phyloP scores from a whole-genome alignment of 768 basidiomycete species.

The Tremella yokohamensis region DNA sequence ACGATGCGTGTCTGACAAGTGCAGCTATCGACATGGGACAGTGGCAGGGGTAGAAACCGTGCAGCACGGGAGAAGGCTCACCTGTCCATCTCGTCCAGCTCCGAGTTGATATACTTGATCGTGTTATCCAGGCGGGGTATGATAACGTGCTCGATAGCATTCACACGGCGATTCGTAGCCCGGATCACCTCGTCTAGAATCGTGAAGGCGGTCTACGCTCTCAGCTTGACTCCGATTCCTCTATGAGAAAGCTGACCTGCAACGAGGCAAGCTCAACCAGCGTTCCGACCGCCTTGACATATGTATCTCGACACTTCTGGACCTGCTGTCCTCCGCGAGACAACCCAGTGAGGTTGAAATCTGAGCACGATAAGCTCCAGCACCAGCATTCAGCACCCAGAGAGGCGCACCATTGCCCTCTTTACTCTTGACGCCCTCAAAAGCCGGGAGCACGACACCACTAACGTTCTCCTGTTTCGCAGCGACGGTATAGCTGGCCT shows the following conservation, averaged over 20 bases:
- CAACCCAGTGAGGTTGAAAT: slow-evolving; percentile 94
- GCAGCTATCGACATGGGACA: too few species aligned
- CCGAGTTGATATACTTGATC: slow-evolving; percentile 94
- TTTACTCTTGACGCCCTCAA: slow-evolving; percentile 74
- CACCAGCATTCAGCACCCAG: neutral
- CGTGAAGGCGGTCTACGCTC: slow-evolving; percentile 83
- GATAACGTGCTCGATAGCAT: slow-evolving; percentile 95
- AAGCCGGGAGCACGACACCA: slow-evolving; percentile 90
- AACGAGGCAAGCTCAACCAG: slow-evolving; percentile 94
- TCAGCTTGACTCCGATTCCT: neutral
- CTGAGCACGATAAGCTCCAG: slow-evolving; percentile 53
- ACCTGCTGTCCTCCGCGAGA: slow-evolving; percentile 97
- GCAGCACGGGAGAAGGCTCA: slow-evolving; percentile 55
- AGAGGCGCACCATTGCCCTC: slow-evolving; percentile 66
- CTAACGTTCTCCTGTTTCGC: slow-evolving; percentile 97
- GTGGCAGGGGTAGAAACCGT: slow-evolving; percentile 1
- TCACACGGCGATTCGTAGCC: slow-evolving; percentile 97
- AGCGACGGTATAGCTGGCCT: slow-evolving; percentile 86
- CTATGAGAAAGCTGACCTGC: slow-evolving; percentile 47
- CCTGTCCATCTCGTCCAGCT: slow-evolving; percentile 97
- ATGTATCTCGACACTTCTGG: slow-evolving; percentile 89
- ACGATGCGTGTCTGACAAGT: too few species aligned
- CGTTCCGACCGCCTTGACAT: slow-evolving; percentile 95
- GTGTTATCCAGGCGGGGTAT: slow-evolving; percentile 96
- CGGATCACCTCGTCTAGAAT: slow-evolving; percentile 98